phyloP scores from a whole-genome alignment of 345 rosid species.

The Punica granatum region DNA sequence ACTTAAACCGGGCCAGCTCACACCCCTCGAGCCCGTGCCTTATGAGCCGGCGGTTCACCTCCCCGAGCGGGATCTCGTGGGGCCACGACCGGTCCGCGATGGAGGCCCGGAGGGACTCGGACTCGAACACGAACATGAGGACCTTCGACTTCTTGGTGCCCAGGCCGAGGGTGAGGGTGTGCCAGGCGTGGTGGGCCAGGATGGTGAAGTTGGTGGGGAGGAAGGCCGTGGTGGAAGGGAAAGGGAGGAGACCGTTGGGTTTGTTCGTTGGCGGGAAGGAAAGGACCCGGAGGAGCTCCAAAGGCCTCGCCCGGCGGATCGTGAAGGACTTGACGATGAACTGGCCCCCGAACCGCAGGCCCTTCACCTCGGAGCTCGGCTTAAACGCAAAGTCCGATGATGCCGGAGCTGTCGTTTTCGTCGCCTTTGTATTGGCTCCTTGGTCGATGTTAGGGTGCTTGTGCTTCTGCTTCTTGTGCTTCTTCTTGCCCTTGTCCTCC shows the following conservation, averaged over 20 bases:
- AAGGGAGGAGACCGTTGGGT: constrained; percentile 24
- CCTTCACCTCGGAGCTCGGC: constrained; percentile 71
- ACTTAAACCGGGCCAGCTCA: constrained; percentile 93
- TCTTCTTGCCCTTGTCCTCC: constrained; percentile 56
- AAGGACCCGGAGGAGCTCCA: constrained; percentile 75
- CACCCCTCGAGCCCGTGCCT: constrained; percentile 39
- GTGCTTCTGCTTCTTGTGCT: constrained; percentile 69
- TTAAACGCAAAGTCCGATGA: constrained; percentile 69
- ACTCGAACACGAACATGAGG: constrained; percentile 68
- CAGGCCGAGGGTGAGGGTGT: constrained; percentile 80
- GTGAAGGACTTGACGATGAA: constrained; percentile 93
- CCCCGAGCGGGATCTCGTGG: constrained; percentile 72
- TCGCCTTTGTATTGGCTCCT: constrained; percentile 11
- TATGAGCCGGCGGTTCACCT: constrained; percentile 81
- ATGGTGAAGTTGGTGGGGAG: constrained; percentile 91
- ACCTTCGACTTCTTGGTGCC: constrained; percentile 89
- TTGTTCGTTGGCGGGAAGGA: constrained; percentile 46
- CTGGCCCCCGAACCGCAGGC: constrained; percentile 84
- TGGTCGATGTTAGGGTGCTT: constrained; percentile 50
- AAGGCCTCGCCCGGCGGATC: constrained; percentile 64
- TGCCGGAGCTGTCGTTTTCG: constrained; percentile 3
- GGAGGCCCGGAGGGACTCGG: constrained; percentile 48
- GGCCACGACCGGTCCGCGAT: constrained; percentile 69
- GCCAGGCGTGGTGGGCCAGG: constrained; percentile 97
- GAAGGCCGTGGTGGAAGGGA: constrained; percentile 75